Conservation (phyloP, 2,329 filamentous ascomycete genomes). For the Neonectria hederae region DNA sequence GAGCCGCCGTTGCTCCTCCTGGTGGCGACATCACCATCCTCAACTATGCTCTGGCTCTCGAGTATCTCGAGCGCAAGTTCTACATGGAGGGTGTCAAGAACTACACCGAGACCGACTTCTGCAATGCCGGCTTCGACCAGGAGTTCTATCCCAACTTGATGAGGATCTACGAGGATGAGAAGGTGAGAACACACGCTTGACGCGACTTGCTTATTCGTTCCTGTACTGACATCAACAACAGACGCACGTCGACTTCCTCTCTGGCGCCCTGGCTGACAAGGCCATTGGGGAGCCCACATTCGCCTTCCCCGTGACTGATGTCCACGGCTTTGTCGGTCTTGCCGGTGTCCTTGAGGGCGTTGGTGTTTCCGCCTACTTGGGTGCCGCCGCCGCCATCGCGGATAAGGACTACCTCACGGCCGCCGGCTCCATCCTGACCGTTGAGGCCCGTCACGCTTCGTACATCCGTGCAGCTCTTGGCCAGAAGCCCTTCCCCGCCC, state of each 20-base stretch:
- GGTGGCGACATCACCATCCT: constrained; percentile 48
- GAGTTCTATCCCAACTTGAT: constrained; percentile 67
- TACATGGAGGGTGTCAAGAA: constrained; percentile 68
- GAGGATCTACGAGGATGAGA: constrained; percentile 64
- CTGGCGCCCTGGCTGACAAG: constrained; percentile 49
- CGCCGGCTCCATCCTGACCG: constrained; percentile 69
- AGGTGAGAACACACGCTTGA: neutral
- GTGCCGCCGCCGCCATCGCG: constrained; percentile 68
- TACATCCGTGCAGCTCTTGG: constrained; percentile 63
- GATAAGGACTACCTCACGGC: constrained; percentile 66
- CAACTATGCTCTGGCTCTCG: constrained; percentile 60
- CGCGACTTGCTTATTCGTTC: neutral
- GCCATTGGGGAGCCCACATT: constrained; percentile 66
- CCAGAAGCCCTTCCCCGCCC: constrained; percentile 63
- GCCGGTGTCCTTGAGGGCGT: constrained; percentile 72
- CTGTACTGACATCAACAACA: neutral
- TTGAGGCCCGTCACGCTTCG: constrained; percentile 71
- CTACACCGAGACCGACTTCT: constrained; percentile 63
- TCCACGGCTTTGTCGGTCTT: constrained; percentile 67
- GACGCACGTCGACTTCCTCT: constrained; percentile 67
- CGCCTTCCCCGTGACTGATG: constrained; percentile 66
- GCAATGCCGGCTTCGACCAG: constrained; percentile 58
- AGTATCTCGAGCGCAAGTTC: constrained; percentile 69
- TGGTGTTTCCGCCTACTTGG: constrained; percentile 71
- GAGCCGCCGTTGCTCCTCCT: constrained; percentile 23